Evolutionary conservation across 176 grass and related monocot species (phyloP).

Genomic region (Juncus inflexus): DNA sequence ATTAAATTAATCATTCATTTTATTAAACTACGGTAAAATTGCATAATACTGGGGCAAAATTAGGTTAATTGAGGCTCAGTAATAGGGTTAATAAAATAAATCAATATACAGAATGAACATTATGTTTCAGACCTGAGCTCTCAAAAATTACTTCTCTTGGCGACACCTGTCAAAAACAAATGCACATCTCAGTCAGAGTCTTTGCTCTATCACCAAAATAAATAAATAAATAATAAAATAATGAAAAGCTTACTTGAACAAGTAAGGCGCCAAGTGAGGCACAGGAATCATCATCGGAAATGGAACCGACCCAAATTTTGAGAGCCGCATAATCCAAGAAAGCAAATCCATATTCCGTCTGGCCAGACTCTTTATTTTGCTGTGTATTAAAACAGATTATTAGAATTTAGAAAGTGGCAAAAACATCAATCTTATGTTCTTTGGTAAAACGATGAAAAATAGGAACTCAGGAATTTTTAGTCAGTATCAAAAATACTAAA

Average conservation of each 20-base stretch:
- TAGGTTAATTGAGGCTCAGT: neutral
- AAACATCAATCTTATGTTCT: too few relatives aligned
- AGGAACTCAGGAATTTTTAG: too few relatives aligned
- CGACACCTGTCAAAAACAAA: conserved; percentile 55
- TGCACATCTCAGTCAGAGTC: conserved; percentile 21
- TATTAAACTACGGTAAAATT: too few relatives aligned
- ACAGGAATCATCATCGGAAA: conserved; percentile 65
- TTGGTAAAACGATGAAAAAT: too few relatives aligned
- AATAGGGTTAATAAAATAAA: neutral
- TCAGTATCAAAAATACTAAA: too few relatives aligned
- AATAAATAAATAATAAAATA: neutral
- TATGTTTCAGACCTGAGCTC: conserved; percentile 65
- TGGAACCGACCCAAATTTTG: conserved; percentile 88
- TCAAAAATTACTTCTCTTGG: conserved; percentile 87
- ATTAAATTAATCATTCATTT: too few relatives aligned
- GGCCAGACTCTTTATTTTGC: conserved; percentile 17
- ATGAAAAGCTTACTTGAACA: conserved; percentile 62
- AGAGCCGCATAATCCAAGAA: conserved; percentile 80
- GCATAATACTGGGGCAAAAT: too few relatives aligned
- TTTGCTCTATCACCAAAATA: conserved; percentile 14
- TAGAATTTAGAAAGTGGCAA: too few relatives aligned
- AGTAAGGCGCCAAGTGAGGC: conserved; percentile 86
- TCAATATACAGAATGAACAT: conserved; percentile 18
- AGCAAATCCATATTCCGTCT: conserved; percentile 78
- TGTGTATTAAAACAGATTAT: conserved; percentile 20